Conservation (phyloP, 2,329 filamentous ascomycete genomes). For the Leptographium lundbergii region DNA sequence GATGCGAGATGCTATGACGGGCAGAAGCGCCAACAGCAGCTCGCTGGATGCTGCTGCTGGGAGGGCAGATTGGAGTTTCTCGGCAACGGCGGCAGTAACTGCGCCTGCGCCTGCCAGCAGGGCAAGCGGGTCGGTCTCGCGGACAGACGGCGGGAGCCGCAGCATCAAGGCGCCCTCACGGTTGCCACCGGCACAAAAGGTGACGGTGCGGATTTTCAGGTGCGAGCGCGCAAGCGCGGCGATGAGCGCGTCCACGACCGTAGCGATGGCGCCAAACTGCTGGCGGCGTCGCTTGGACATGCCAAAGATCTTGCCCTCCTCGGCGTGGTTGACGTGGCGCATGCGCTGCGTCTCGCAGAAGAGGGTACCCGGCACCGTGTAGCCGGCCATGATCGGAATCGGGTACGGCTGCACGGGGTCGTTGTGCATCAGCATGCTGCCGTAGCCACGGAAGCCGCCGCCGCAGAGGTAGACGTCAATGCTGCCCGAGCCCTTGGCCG, state of each 20-base stretch:
- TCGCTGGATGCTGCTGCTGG: slow-evolving; percentile 17
- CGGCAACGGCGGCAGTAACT: slow-evolving; percentile 21
- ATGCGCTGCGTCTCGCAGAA: slow-evolving; percentile 46
- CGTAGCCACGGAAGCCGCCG: slow-evolving; percentile 83
- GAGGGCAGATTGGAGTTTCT: slow-evolving; percentile 27
- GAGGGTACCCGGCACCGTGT: slow-evolving; percentile 46
- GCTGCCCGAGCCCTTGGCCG: slow-evolving; percentile 19
- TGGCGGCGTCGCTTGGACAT: slow-evolving; percentile 66
- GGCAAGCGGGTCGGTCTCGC: slow-evolving; percentile 52
- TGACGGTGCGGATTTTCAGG: slow-evolving; percentile 57
- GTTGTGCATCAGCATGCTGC: slow-evolving; percentile 73
- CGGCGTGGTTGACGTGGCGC: slow-evolving; percentile 35
- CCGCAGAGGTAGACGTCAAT: slow-evolving; percentile 76
- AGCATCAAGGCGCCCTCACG: slow-evolving; percentile 72
- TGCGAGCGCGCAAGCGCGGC: slow-evolving; percentile 34
- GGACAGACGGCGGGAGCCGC: slow-evolving; percentile 44
- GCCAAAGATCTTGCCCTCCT: slow-evolving; percentile 52
- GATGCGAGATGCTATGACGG: slow-evolving; percentile 34
- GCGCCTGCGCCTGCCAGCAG: slow-evolving; percentile 14
- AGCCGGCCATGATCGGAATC: slow-evolving; percentile 70
- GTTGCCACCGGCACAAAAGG: slow-evolving; percentile 77
- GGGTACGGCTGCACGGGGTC: slow-evolving; percentile 68
- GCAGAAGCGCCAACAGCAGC: neutral
- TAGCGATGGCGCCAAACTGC: slow-evolving; percentile 74
- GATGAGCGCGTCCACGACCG: slow-evolving; percentile 65